These are phyloP conservation scores for Fusarium sublunatum DNA, from an alignment of 2,329 filamentous ascomycete species.

Conservation along the genomic window DNA sequence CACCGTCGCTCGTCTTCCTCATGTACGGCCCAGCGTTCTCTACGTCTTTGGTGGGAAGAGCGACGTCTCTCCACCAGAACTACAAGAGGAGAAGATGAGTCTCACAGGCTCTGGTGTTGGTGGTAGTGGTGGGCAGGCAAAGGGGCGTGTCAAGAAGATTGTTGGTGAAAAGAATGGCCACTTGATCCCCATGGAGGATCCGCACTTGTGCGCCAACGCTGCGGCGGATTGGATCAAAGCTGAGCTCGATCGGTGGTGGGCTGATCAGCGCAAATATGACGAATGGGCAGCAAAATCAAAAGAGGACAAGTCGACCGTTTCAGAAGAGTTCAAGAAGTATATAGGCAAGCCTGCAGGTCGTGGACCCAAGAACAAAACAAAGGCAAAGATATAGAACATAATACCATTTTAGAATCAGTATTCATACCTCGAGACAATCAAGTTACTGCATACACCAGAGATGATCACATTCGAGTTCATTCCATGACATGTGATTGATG, in stretches of 20 bases:
- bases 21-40: conserved; percentile 72
- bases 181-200: conserved; percentile 84
- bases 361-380: conserved; percentile 32
- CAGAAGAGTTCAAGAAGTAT: conserved; percentile 66
- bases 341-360: conserved; percentile 51
- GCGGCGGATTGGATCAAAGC: conserved; percentile 66
- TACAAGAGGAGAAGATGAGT: conserved; percentile 68
- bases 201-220: conserved; percentile 71
- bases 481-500: background rate
- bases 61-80: conserved; percentile 62
- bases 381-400: conserved; percentile 47
- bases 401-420: background rate
- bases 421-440: no score
- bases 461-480: conserved; percentile 1
- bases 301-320: conserved; percentile 64
- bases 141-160: conserved; percentile 74
- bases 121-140: conserved; percentile 72
- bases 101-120: conserved; percentile 73
- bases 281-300: conserved; percentile 63
- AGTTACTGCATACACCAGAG: conserved; percentile 14
- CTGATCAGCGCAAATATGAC: conserved; percentile 66
- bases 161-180: conserved; percentile 77
- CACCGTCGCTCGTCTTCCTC: conserved; percentile 67
- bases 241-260: conserved; percentile 68
- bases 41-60: conserved; percentile 76